Base-by-base conservation (phyloP, 164 flowering plant species). In the Chimonanthus salicifolius region DNA sequence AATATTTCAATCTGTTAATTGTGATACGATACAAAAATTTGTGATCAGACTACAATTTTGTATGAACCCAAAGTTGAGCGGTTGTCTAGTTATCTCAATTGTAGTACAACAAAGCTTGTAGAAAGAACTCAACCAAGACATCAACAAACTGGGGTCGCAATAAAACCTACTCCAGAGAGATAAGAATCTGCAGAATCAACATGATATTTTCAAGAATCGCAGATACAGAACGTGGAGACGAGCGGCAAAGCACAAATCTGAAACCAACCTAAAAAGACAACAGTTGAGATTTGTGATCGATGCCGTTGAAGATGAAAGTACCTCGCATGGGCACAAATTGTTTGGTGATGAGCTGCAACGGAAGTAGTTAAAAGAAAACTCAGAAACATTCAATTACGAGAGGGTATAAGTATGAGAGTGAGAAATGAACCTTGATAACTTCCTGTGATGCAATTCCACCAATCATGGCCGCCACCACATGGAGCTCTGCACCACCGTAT, bases 401-500 rank as follows among this genome's bases (percentile, higher is more conserved):
- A 7, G 15, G 4, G 18, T 60, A 49, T 13, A 7, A 60, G 21
- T 62, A 64, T 49, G 9, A 43, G 11, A 8, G 49, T 15, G 13
- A 63, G 49, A 67, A 48, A 20, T 54, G 10, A 58, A 92, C 99
- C 98, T 95, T 95, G 76, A 95, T 95, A 44, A 85, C 94, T 87
- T 95, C 97, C 72, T 95, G 98, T 18, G 99, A 91, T 47, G 97
- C 94, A 64, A 93, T 83, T 47, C 97, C 99, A 45, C 96, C 99
- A 67, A 89, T 81, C 49, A 88, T 84, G 64, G 99, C 93, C 79
- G 99, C 97, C 74, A 95, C 94, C 2, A 89, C 87, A 83, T 93
- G 99, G 66, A 95, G 97, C 87, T 95, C 99, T n/a, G 97, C 85
- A 64, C 91, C 98, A 78, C 98, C 99, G 78, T 81, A 95, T 75